These are phyloP conservation scores for Neopestalotiopsis clavispora DNA, from an alignment of 2,329 filamentous ascomycete genomes.

Conservation along the genomic window DNA sequence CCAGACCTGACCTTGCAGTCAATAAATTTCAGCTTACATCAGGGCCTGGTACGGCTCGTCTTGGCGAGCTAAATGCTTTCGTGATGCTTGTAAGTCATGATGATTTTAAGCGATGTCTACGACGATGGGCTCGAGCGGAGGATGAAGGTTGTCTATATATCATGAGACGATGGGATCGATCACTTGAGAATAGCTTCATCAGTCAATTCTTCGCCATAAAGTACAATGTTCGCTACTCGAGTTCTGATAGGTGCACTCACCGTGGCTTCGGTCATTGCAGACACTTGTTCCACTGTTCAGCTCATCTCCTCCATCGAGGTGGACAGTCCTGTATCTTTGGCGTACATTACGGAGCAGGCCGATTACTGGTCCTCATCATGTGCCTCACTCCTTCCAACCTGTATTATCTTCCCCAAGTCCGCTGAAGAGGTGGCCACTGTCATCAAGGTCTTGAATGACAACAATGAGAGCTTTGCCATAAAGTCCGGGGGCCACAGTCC, in stretches of 20 bases:
- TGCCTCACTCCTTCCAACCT: conserved; percentile 46
- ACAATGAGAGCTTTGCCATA: conserved; percentile 55
- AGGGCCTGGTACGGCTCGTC: neutral
- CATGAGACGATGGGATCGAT: neutral
- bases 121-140: neutral
- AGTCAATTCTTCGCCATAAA: neutral
- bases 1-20: conserved; percentile 1
- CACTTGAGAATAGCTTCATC: neutral
- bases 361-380: conserved; percentile 54
- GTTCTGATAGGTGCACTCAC: conserved; percentile 12
- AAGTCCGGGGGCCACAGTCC: conserved; percentile 64
- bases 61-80: neutral
- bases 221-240: neutral
- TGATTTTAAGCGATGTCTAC: neutral
- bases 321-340: conserved; percentile 35
- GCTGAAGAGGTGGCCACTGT: conserved; percentile 57
- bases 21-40: conserved; percentile 13
- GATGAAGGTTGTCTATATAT: neutral
- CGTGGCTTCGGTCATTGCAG: conserved; percentile 27
- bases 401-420: conserved; percentile 53
- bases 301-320: conserved; percentile 38
- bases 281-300: conserved; percentile 45
- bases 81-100: neutral
- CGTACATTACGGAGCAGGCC: conserved; percentile 43
- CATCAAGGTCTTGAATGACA: conserved; percentile 52